phyloP scores from a whole-genome alignment of 73 alveolate genomes.

The Paramecium biaurelia region DNA sequence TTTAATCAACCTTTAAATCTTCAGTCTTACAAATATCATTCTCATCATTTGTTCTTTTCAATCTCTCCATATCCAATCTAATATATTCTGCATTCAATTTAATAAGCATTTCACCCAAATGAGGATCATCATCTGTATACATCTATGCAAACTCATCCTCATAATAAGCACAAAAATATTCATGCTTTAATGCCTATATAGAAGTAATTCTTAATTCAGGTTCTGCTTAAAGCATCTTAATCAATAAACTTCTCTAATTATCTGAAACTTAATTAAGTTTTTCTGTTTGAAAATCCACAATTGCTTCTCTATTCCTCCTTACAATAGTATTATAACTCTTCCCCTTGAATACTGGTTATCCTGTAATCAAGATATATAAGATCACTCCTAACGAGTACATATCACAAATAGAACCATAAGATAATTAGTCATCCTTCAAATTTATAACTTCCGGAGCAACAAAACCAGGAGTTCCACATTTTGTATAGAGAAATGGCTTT shows the following conservation, averaged over 20 bases:
- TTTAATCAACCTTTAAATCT: not conserved
- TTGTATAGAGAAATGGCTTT: conserved; percentile 28
- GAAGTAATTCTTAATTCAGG: not conserved
- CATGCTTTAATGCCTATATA: not conserved
- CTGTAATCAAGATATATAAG: conserved; percentile 61
- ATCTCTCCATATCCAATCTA: conserved; percentile 11
- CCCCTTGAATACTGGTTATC: conserved; percentile 83
- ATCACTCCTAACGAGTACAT: conserved; percentile 57
- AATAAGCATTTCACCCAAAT: not conserved
- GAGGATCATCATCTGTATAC: conserved; percentile 20
- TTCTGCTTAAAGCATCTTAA: not conserved
- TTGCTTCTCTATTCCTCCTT: conserved; percentile 70
- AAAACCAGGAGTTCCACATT: conserved; percentile 67
- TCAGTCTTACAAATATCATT: conserved; percentile 7
- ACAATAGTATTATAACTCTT: conserved; percentile 74
- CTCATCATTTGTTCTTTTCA: not conserved
- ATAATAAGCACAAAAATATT: not conserved
- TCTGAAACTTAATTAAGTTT: not conserved
- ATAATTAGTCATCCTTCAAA: conserved; percentile 3
- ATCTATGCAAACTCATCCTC: not conserved
- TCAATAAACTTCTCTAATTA: not conserved
- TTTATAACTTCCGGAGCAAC: conserved; percentile 68
- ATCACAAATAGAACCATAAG: conserved; percentile 59
- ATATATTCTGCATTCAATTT: conserved; percentile 1
- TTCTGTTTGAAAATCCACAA: conserved; percentile 52